Evolutionary conservation across 2,329 filamentous ascomycete genomes (phyloP).

Genomic region (Fusarium sp.): DNA sequence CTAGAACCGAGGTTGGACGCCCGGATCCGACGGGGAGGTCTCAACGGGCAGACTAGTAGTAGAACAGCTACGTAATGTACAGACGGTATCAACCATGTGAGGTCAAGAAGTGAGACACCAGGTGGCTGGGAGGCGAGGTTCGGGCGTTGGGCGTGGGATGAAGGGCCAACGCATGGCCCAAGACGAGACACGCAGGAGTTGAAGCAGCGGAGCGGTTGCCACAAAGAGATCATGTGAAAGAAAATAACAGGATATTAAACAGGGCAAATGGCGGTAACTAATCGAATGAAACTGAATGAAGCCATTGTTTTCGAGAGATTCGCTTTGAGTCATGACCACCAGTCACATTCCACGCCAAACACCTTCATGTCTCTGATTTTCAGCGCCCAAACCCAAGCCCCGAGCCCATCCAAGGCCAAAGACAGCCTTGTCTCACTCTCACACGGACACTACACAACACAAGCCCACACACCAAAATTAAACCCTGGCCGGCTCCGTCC

Average conservation of each 20-base stretch:
- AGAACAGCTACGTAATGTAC: not conserved
- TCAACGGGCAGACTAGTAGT: not conserved
- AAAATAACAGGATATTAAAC: not conserved
- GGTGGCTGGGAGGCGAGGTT: constrained; percentile 34
- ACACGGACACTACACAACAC: constrained; percentile 10
- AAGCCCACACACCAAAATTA: constrained; percentile 31
- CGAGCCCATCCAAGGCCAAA: constrained; percentile 32
- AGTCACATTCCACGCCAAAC: constrained; percentile 44
- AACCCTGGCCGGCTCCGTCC: constrained; percentile 40
- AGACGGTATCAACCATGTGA: constrained; percentile 10
- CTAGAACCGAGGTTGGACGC: constrained; percentile 16
- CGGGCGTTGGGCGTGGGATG: constrained; percentile 18
- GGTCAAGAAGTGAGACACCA: constrained; percentile 38
- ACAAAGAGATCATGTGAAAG: constrained; percentile 43
- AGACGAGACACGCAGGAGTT: constrained; percentile 35
- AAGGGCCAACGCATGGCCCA: constrained; percentile 38
- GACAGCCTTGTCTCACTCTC: constrained; percentile 35
- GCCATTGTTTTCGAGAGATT: constrained; percentile 29
- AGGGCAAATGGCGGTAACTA: constrained; percentile 8
- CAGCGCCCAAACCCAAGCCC: constrained; percentile 34
- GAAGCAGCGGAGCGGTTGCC: constrained; percentile 31
- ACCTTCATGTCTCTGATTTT: constrained; percentile 33
- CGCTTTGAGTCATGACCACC: constrained; percentile 42
- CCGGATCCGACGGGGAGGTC: not conserved
- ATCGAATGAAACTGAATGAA: constrained; percentile 5